A percentile compares a stretch with the other conserved stretches of the same genome.
phyloP scores from a whole-genome alignment of 768 basidiomycete species.

The Suillus subluteus region DNA sequence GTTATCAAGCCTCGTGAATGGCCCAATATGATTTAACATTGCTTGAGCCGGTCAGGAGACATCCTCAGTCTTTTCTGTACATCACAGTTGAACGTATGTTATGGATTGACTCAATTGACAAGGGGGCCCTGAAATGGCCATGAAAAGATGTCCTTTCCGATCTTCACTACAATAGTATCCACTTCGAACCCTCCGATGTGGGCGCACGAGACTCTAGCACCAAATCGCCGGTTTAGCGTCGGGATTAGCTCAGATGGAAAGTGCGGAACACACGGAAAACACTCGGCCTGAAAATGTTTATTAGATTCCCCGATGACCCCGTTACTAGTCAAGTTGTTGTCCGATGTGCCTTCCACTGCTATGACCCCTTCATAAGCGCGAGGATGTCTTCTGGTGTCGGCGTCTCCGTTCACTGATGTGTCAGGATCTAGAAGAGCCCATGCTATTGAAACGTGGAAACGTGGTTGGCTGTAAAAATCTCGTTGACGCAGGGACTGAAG shows the following conservation, averaged over 20 bases:
- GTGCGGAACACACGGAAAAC: constrained; percentile 51
- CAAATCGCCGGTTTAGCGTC: constrained; percentile 52
- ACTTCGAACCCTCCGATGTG: constrained; percentile 55
- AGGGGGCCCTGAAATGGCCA: constrained; percentile 42
- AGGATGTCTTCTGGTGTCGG: neutral
- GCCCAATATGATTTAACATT: constrained; percentile 1
- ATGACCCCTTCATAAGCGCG: neutral
- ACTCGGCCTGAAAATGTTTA: neutral
- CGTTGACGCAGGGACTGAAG: constrained; percentile 69
- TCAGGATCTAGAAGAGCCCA: constrained; percentile 71
- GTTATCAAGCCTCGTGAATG: constrained; percentile 44
- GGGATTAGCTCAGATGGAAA: constrained; percentile 54
- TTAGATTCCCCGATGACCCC: neutral
- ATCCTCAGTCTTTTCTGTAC: neutral
- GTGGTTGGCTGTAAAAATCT: constrained; percentile 77
- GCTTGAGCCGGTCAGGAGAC: neutral
- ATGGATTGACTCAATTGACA: constrained; percentile 12
- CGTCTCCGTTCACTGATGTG: neutral
- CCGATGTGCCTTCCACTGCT: constrained; percentile 4
- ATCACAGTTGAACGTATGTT: constrained; percentile 7
- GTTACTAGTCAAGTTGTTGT: neutral
- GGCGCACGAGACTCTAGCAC: constrained; percentile 42
- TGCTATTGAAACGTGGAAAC: constrained; percentile 88
- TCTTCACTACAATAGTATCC: constrained; percentile 60
- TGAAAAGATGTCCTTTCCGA: constrained; percentile 65